Evolutionary conservation across 73 alveolate species (phyloP).

Genomic region (Halteria grandinella): DNA sequence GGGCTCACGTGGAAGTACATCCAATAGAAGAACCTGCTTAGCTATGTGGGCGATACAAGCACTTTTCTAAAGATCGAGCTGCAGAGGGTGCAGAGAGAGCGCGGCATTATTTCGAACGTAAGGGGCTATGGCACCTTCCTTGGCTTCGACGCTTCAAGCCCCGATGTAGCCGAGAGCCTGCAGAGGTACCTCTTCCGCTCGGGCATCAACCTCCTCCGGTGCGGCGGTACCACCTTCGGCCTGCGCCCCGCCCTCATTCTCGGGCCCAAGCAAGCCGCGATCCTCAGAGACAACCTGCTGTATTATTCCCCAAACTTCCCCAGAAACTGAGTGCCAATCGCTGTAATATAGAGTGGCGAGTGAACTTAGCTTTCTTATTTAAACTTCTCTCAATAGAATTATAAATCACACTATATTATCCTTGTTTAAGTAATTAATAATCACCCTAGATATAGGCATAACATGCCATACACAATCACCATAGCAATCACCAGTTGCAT

Average conservation of each 20-base stretch:
- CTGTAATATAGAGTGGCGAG: too few species aligned
- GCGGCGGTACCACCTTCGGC: conserved; percentile 42
- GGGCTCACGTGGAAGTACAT: conserved; percentile 13
- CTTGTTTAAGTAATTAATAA: too few species aligned
- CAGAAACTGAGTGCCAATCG: background rate
- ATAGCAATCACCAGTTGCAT: too few species aligned
- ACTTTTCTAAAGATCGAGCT: conserved; percentile 55
- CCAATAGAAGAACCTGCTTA: conserved; percentile 37
- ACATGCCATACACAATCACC: too few species aligned
- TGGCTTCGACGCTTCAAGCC: conserved; percentile 59
- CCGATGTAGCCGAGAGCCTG: background rate
- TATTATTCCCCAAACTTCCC: conserved; percentile 21
- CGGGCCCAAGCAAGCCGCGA: conserved; percentile 35
- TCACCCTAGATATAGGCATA: too few species aligned
- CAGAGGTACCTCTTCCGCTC: conserved; percentile 26
- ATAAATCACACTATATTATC: too few species aligned
- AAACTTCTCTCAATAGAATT: too few species aligned
- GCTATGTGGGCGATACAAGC: conserved; percentile 40
- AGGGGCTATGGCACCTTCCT: conserved; percentile 69
- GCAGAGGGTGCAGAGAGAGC: conserved; percentile 21
- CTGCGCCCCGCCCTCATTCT: conserved; percentile 31
- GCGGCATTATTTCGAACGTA: conserved; percentile 27
- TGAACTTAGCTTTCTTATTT: too few species aligned
- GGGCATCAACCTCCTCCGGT: conserved; percentile 36
- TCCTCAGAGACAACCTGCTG: conserved; percentile 54